Conservation (phyloP, 257 asterid species). For the Petunia secreta region DNA sequence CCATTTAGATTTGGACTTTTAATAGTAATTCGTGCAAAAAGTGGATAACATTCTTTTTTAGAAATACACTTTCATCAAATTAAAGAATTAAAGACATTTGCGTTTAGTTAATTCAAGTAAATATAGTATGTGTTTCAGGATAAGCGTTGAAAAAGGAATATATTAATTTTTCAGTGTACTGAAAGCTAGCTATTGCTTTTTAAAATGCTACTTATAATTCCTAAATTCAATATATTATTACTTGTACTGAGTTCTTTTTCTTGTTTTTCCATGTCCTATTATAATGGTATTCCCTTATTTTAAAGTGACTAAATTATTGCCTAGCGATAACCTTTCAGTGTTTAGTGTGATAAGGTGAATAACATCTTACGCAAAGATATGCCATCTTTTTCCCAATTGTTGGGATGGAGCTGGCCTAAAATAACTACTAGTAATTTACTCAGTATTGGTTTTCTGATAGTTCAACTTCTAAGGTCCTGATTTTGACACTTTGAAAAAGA, state of each 20-base stretch:
- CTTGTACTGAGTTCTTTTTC: not conserved
- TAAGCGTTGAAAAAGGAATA: not conserved
- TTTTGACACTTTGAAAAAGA: not conserved
- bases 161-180: not conserved
- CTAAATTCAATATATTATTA: not conserved
- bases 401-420: conserved; percentile 17
- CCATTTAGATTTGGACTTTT: not conserved
- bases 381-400: not conserved
- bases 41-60: conserved; percentile 10
- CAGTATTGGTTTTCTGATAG: not conserved
- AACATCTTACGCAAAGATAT: conserved; percentile 20
- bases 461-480: not conserved
- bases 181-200: not conserved
- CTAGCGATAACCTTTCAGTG: conserved; percentile 14
- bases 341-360: conserved; percentile 18
- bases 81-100: not conserved
- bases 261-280: not conserved
- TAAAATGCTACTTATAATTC: not conserved
- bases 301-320: not conserved
- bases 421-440: not conserved
- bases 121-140: not conserved
- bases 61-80: not conserved
- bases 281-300: not conserved
- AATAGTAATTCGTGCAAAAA: conserved; percentile 7
- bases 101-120: not conserved